Percentiles rank a stretch among this genome's conserved stretches.
Conservation (phyloP, 352 stramenopile species). For the Phytopythium montanum region DNA sequence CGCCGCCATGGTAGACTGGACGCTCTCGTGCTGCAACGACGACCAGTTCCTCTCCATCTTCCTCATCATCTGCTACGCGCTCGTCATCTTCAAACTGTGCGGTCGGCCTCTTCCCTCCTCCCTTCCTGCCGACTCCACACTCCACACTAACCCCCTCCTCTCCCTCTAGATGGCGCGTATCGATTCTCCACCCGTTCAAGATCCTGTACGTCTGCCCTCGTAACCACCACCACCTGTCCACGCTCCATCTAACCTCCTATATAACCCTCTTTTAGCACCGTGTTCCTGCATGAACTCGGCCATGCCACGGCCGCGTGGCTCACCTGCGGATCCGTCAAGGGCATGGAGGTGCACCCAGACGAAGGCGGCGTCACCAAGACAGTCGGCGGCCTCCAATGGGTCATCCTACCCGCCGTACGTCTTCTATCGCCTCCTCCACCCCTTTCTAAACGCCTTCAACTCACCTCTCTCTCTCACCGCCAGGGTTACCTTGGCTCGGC, state of each 20-base stretch:
- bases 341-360: conserved; percentile 88
- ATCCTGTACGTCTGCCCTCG: conserved; percentile 56
- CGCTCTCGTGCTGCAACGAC: conserved; percentile 86
- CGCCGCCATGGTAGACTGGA: conserved; percentile 39
- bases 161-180: conserved; percentile 64
- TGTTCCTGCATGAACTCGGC: conserved; percentile 85
- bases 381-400: conserved; percentile 58
- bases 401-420: conserved; percentile 72
- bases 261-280: conserved; percentile 38
- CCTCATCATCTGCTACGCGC: conserved; percentile 81
- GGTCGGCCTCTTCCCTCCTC: background rate
- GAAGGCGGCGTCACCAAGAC: conserved; percentile 87
- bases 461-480: background rate
- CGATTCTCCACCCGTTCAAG: conserved; percentile 86
- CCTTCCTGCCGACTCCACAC: background rate
- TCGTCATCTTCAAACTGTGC: conserved; percentile 88
- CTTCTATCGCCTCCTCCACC: background rate
- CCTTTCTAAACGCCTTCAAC: background rate
- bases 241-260: background rate
- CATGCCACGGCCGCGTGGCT: conserved; percentile 83
- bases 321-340: conserved; percentile 81
- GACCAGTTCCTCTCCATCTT: conserved; percentile 85
- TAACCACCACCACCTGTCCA: conserved; percentile 1
- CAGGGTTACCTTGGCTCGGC: conserved; percentile 85
- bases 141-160: background rate